These are phyloP conservation scores for Polyplosphaeria fusca DNA, from an alignment of 495 filamentous ascomycete species.

Conservation along the genomic window DNA sequence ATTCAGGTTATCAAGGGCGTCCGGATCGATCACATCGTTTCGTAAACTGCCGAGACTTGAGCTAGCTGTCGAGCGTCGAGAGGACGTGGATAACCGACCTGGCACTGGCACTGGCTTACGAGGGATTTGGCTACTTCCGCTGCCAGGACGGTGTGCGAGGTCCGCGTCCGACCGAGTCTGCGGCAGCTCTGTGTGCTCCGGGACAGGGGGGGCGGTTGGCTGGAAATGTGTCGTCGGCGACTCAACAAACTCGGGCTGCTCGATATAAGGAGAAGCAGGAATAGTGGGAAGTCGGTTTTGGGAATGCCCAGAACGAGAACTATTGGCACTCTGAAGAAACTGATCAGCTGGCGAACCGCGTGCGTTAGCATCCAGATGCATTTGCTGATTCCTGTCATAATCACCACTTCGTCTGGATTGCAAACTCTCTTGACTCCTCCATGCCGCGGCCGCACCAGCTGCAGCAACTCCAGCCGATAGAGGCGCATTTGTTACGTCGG, in stretches of 20 bases:
- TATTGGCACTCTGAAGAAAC: constrained; percentile 16
- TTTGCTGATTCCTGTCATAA: constrained; percentile 28
- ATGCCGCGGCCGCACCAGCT: constrained; percentile 45
- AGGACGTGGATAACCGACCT: constrained; percentile 32
- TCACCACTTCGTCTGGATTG: constrained; percentile 32
- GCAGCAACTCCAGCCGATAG: constrained; percentile 35
- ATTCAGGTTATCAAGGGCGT: constrained; percentile 53
- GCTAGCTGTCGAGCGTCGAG: constrained; percentile 34
- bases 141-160: constrained; percentile 10
- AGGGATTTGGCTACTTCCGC: constrained; percentile 16
- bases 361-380: constrained; percentile 19
- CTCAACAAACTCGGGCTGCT: constrained; percentile 30
- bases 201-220: constrained; percentile 39
- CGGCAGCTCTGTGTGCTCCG: constrained; percentile 33
- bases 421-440: constrained; percentile 29
- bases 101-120: constrained; percentile 36
- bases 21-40: constrained; percentile 62
- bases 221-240: constrained; percentile 17
- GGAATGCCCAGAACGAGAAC: constrained; percentile 19
- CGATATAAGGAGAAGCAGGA: constrained; percentile 40
- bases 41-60: constrained; percentile 64
- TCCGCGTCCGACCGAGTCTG: constrained; percentile 5
- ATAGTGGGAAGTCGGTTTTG: constrained; percentile 40
- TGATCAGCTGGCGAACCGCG: constrained; percentile 26
- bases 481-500: constrained; percentile 50